Evolutionary conservation across 805 yeast genomes (phyloP), one percentile per base, ranked within the genome.

Genomic region (Tetrapisispora phaffii): DNA sequence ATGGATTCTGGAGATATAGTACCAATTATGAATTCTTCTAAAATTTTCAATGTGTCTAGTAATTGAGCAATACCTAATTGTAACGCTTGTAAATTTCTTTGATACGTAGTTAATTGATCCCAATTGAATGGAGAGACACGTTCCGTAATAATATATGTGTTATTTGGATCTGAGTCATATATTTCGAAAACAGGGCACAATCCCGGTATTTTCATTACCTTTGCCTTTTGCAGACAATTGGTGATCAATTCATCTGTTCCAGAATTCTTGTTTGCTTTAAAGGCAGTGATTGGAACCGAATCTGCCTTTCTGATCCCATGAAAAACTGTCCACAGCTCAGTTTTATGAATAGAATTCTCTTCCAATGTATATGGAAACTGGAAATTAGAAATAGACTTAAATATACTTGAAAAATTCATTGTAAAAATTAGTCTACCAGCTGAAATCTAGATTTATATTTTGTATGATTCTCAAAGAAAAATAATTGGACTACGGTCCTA

Each of bases 1-100:
- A 89, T 72, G 1, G 84, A 75, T 34, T 74, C 69, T 17, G 66
- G 52, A 47, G 75, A 71, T 12, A 86, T 51, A 47, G 78, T 77
- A 6, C 88, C 90, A 56, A 85, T 82, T 6, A 82, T 67, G 22
- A 82, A 75, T 57, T 31, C 52, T 38, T 55, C 52, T 24, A 66
- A 34, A 32, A 59, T 48, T 19, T 55, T 50, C 23, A 61, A 38
- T n/a, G 61, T 55, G 24, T 50, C 52, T 24, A 55, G 42, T 17
- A 59, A 15, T 45, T 62, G 62, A 31, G 44, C 50, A 1, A 61
- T 35, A 15, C 65, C 66, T 19, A 61, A 44, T 23, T 50, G 51
- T 13, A 58, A 29, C 2, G 57, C 54, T 16, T 55, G 48, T 19
- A 31, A 38, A 41, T 53, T 53, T 21, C 45, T 40, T 20, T 35